phyloP scores from a whole-genome alignment of 179 eudicot genomes.

The Silene noctiflora region DNA sequence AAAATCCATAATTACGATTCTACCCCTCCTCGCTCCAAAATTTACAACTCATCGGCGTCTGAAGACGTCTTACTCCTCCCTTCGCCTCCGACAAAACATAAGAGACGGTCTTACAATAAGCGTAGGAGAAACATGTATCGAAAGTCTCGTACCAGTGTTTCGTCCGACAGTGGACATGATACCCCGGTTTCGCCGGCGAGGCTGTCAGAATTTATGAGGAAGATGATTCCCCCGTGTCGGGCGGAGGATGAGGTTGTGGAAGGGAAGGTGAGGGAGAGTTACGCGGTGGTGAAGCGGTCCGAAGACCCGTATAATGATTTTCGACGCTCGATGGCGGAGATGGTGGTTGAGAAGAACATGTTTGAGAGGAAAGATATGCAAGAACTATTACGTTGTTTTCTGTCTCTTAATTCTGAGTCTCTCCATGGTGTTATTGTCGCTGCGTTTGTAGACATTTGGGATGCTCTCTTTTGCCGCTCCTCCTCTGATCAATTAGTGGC shows the following conservation, averaged over 20 bases:
- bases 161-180: conserved; percentile 43
- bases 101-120: background rate
- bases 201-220: conserved; percentile 53
- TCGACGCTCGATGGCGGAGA: conserved; percentile 77
- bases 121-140: conserved; percentile 20
- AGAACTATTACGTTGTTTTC: conserved; percentile 60
- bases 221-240: conserved; percentile 50
- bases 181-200: conserved; percentile 28
- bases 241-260: conserved; percentile 37
- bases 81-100: conserved; percentile 5
- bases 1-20: conserved; percentile 31
- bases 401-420: conserved; percentile 49
- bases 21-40: conserved; percentile 54
- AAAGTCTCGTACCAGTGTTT: conserved; percentile 16
- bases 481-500: background rate
- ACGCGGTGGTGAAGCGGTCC: conserved; percentile 71
- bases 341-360: conserved; percentile 83
- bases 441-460: conserved; percentile 79
- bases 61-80: conserved; percentile 31
- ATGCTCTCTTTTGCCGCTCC: conserved; percentile 38
- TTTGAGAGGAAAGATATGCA: conserved; percentile 58
- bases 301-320: conserved; percentile 77
- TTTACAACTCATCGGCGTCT: conserved; percentile 54
- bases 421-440: conserved; percentile 59
- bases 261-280: conserved; percentile 78